Evolutionary conservation across 371 early-diverging fungal species (phyloP).

Genomic region (Syncephalastrum monosporum): DNA sequence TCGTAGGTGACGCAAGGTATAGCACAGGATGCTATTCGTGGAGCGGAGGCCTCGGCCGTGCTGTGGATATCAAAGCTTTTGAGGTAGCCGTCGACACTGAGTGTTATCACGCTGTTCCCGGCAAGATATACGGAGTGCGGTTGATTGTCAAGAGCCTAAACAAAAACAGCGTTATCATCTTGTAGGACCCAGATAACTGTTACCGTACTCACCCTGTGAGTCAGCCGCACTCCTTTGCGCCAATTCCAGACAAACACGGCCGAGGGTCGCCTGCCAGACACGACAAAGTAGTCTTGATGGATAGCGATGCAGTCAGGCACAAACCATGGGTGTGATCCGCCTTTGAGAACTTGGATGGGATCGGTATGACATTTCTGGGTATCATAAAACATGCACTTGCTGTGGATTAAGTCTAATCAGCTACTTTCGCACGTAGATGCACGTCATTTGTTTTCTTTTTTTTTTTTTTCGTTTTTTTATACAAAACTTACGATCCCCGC

Average conservation of each 20-base stretch:
- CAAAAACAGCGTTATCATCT: slow-evolving; percentile 2
- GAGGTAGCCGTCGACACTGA: slow-evolving; percentile 40
- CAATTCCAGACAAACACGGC: slow-evolving; percentile 53
- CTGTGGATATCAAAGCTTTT: slow-evolving; percentile 35
- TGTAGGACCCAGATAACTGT: not conserved
- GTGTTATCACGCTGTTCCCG: slow-evolving; percentile 31
- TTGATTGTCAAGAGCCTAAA: slow-evolving; percentile 46
- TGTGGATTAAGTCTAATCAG: not conserved
- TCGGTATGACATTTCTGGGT: slow-evolving; percentile 27
- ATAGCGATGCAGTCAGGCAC: slow-evolving; percentile 44
- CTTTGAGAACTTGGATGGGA: slow-evolving; percentile 49
- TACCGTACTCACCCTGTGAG: slow-evolving; percentile 27
- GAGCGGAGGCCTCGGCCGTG: slow-evolving; percentile 9
- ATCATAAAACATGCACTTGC: slow-evolving; percentile 50
- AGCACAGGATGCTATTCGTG: slow-evolving; percentile 31
- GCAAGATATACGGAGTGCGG: slow-evolving; percentile 44
- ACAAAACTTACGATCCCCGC: slow-evolving; percentile 44
- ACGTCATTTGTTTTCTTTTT: too few species aligned
- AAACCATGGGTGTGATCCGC: slow-evolving; percentile 43
- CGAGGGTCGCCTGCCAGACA: slow-evolving; percentile 45
- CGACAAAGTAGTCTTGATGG: slow-evolving; percentile 42
- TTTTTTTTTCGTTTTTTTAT: too few species aligned
- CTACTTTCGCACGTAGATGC: too few species aligned
- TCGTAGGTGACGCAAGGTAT: slow-evolving; percentile 44
- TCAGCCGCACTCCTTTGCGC: slow-evolving; percentile 44